Percentiles rank a stretch among this genome's conserved stretches.
These are phyloP conservation scores for Phytopythium sindhum DNA, from an alignment of 352 stramenopile species.

Conservation along the genomic window DNA sequence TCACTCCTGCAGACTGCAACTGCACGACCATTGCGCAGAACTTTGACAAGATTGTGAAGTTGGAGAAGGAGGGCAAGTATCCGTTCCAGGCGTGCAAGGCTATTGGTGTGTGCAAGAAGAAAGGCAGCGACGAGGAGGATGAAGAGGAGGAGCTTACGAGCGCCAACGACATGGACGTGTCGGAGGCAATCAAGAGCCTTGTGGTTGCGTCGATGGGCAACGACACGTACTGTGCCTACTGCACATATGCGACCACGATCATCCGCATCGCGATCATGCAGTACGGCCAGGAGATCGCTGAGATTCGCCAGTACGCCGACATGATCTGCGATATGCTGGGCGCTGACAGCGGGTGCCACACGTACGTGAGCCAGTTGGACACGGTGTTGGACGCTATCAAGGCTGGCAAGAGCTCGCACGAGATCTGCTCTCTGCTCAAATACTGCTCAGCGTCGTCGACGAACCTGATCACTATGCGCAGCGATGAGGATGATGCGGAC, in stretches of 20 bases:
- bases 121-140: background rate
- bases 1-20: slow-evolving; percentile 36
- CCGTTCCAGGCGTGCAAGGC: slow-evolving; percentile 49
- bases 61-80: slow-evolving; percentile 47
- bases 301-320: slow-evolving; percentile 61
- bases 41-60: slow-evolving; percentile 65
- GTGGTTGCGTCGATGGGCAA: slow-evolving; percentile 31
- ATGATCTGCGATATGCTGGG: slow-evolving; percentile 77
- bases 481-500: background rate
- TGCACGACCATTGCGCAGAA: slow-evolving; percentile 50
- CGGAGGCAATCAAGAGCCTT: slow-evolving; percentile 29
- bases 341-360: slow-evolving; percentile 54
- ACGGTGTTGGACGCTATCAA: slow-evolving; percentile 59
- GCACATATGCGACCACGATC: slow-evolving; percentile 56
- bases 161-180: slow-evolving; percentile 10
- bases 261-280: slow-evolving; percentile 59
- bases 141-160: slow-evolving; percentile 11
- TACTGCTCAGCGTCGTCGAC: slow-evolving; percentile 34
- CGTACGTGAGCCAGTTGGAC: slow-evolving; percentile 68
- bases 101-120: slow-evolving; percentile 44
- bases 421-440: slow-evolving; percentile 58
- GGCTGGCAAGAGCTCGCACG: slow-evolving; percentile 58
- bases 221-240: slow-evolving; percentile 53
- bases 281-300: slow-evolving; percentile 43
- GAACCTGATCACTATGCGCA: background rate